Base-by-base conservation (phyloP, 192 early-diverging fungal species). In the Dissophora globulifera region DNA sequence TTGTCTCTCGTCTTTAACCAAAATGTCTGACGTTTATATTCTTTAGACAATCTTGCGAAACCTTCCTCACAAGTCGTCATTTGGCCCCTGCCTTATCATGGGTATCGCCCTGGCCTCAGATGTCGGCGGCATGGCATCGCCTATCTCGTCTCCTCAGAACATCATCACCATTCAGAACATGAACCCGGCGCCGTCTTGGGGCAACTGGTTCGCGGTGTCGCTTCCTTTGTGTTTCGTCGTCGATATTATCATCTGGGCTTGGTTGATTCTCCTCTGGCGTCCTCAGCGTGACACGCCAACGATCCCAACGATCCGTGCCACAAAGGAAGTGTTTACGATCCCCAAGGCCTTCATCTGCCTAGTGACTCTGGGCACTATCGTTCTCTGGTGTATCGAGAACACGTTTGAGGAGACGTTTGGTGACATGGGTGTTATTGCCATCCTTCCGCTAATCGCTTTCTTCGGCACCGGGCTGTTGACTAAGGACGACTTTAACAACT, bases 81-180 rank as follows among this genome's bases (percentile, higher is more conserved):
- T 92, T 64, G 90, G 79, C 7, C 84, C 83, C 23, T 86, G 85
- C 30, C 75, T 93, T 19, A 85, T 93, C 63, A 79, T 93, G 71
- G 92, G 92, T 45, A 93, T 93, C 41, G 90, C 92, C 15, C 69
- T 93, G 20, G 88, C 92, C 12, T 78, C 87, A 31, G 90, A 90
- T 30, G 82, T 92, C 41, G 92, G 90, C 48, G 92, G 92, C 45
- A 90, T 93, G 92, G 86, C 92, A 15, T 89, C 89, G 0, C 92
- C 92, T 25, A 93, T 93, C 63, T 85, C 92, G 1, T 90, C 88
- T 0, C 92, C 92, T 42, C 92, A 75, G 78, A 92, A 93, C 80
- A 87, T 91, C 23, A 85, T 93, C 58, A 87, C 92, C 2, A 89
- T 93, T 40, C 82, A 87, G n/a, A 89, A 85, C 76, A 89, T 93